Percentiles rank a stretch among this genome's conserved stretches.
Conservation (phyloP, 2,329 filamentous ascomycete species). For the Fusarium haematococcum region DNA sequence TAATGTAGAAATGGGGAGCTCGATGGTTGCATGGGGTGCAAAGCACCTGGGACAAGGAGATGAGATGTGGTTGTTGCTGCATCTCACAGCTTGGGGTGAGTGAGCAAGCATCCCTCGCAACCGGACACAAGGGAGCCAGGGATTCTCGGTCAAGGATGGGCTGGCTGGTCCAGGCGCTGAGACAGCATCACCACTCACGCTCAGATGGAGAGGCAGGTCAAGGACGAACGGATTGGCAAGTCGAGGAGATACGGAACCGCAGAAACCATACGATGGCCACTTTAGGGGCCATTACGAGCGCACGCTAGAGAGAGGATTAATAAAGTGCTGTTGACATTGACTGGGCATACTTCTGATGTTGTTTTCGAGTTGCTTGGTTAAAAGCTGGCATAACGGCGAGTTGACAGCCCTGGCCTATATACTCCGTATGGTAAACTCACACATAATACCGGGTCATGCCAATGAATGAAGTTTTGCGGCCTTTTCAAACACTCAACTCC, state of each 20-base stretch:
- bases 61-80: not conserved
- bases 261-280: not conserved
- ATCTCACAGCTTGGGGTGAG: no score
- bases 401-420: not conserved
- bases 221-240: conserved; percentile 11
- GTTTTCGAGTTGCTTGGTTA: not conserved
- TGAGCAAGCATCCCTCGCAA: not conserved
- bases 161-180: not conserved
- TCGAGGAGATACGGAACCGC: not conserved
- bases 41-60: not conserved
- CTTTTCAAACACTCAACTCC: not conserved
- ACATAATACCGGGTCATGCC: not conserved
- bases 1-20: not conserved
- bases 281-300: not conserved
- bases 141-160: not conserved
- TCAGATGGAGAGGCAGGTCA: not conserved
- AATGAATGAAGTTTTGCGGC: not conserved
- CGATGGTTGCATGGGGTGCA: not conserved
- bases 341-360: not conserved
- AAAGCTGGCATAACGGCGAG: not conserved
- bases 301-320: not conserved
- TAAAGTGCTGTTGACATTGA: not conserved
- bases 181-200: not conserved
- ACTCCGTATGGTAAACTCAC: not conserved
- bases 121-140: not conserved